Evolutionary conservation across 2,329 filamentous ascomycete genomes (phyloP).

Genomic region (Diaporthe amygdali): DNA sequence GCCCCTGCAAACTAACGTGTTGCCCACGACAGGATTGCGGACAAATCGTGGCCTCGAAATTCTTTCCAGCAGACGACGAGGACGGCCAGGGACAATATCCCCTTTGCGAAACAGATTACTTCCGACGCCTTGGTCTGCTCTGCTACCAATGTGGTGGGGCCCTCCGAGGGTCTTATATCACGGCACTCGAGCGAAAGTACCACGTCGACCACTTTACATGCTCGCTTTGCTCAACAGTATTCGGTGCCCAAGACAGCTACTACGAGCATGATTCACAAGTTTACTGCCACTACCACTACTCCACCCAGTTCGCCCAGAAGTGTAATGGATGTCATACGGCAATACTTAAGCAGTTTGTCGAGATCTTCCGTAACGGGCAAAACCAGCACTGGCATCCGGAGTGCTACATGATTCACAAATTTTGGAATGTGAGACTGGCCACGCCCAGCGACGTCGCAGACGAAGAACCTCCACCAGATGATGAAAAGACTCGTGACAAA

Average conservation of each 20-base stretch:
- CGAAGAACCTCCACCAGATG: constrained; percentile 46
- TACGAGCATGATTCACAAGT: constrained; percentile 97
- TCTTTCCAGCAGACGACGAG: constrained; percentile 95
- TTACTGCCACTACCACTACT: constrained; percentile 99
- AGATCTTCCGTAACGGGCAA: constrained; percentile 96
- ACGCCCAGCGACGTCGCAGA: constrained; percentile 60
- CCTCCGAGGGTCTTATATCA: constrained; percentile 95
- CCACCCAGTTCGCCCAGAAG: constrained; percentile 92
- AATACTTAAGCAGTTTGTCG: constrained; percentile 98
- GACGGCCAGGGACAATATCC: constrained; percentile 87
- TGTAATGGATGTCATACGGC: constrained; percentile 97
- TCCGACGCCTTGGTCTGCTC: constrained; percentile 86
- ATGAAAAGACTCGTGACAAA: constrained; percentile 69
- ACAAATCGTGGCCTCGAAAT: constrained; percentile 97
- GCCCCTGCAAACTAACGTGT: constrained; percentile 27
- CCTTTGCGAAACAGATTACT: constrained; percentile 97
- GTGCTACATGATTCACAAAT: constrained; percentile 99
- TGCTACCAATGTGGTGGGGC: constrained; percentile 93
- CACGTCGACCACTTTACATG: constrained; percentile 99
- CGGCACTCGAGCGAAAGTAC: constrained; percentile 95
- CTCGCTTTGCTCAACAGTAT: constrained; percentile 95
- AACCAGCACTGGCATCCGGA: constrained; percentile 99
- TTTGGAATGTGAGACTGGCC: constrained; percentile 94
- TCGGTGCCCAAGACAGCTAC: constrained; percentile 97
- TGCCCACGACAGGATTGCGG: constrained; percentile 77